A percentile compares a stretch with the other conserved stretches of the same genome.
Conservation (phyloP, 1,284 basidiomycete genomes). For the Anthracocystis panici-leucophaei region DNA sequence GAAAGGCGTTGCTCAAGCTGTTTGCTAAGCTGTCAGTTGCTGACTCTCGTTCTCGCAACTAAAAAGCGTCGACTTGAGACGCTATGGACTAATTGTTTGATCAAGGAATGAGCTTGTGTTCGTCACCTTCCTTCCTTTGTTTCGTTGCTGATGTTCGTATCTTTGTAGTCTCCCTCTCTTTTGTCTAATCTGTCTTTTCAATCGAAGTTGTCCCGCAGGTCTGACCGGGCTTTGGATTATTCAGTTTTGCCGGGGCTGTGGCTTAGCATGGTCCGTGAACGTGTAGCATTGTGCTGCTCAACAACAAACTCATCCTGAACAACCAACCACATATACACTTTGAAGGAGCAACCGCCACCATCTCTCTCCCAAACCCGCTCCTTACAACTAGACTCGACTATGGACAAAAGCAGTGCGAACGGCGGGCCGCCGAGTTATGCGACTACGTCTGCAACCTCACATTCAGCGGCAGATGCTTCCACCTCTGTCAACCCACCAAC, state of each 20-base stretch:
- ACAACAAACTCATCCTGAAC: too few species aligned
- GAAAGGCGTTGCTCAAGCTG: constrained; percentile 54
- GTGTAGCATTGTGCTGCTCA: too few species aligned
- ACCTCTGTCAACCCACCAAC: not conserved
- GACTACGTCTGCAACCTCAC: not conserved
- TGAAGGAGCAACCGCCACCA: too few species aligned
- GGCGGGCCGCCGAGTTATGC: constrained; percentile 30
- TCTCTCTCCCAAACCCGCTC: too few species aligned
- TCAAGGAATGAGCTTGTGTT: too few species aligned
- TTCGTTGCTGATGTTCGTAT: not conserved
- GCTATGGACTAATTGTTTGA: constrained; percentile 5
- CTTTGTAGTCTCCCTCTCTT: not conserved
- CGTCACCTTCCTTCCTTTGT: not conserved
- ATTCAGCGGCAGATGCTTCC: not conserved
- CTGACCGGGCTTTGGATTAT: too few species aligned
- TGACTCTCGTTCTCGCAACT: not conserved
- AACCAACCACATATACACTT: too few species aligned
- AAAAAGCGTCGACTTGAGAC: not conserved
- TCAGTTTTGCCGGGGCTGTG: too few species aligned
- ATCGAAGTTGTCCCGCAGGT: too few species aligned
- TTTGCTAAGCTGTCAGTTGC: constrained; percentile 54
- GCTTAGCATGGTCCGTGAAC: too few species aligned
- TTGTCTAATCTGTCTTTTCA: not conserved
- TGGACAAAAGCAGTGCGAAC: constrained; percentile 23
- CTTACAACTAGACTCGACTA: not conserved